Evolutionary conservation across 1,284 basidiomycete genomes (phyloP).

Genomic region (Entoloma clypeatum): DNA sequence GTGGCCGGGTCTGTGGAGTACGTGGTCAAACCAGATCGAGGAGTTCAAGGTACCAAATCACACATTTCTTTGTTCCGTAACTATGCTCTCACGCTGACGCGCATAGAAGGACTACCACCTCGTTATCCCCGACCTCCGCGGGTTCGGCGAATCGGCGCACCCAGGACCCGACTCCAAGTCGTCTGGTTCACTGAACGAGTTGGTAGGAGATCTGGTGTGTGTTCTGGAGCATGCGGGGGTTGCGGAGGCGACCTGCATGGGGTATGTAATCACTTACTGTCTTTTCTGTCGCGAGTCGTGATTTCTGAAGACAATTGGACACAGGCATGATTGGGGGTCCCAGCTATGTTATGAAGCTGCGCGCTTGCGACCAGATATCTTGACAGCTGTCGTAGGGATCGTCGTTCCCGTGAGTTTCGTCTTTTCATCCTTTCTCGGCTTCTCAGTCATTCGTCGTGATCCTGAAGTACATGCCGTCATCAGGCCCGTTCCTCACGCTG

Average conservation of each 20-base stretch:
- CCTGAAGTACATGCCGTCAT: conserved; percentile 50
- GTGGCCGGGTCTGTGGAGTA: conserved; percentile 72
- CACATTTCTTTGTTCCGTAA: background rate
- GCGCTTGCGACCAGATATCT: conserved; percentile 57
- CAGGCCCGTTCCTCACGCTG: conserved; percentile 43
- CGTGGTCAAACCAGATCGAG: conserved; percentile 65
- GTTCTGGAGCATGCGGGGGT: conserved; percentile 50
- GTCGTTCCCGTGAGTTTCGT: conserved; percentile 49
- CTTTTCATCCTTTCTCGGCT: conserved; percentile 5
- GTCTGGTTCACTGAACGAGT: conserved; percentile 56
- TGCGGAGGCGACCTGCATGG: conserved; percentile 52
- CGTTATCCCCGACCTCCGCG: conserved; percentile 57
- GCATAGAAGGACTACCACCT: conserved; percentile 53
- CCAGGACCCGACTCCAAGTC: conserved; percentile 56
- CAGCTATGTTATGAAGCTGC: conserved; percentile 63
- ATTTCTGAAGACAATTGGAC: background rate
- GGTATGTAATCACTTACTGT: conserved; percentile 40
- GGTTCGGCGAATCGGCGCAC: conserved; percentile 63
- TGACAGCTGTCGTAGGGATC: conserved; percentile 56
- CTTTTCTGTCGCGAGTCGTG: background rate
- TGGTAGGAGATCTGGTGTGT: conserved; percentile 58
- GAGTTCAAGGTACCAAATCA: conserved; percentile 46
- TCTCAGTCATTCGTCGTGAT: conserved; percentile 4
- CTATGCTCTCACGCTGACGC: conserved; percentile 2
- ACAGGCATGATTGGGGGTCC: conserved; percentile 71